Percentiles rank a stretch among this genome's conserved stretches.
Evolutionary conservation across 352 stramenopile genomes (phyloP).

Genomic region (Halophytophthora batemanensis): DNA sequence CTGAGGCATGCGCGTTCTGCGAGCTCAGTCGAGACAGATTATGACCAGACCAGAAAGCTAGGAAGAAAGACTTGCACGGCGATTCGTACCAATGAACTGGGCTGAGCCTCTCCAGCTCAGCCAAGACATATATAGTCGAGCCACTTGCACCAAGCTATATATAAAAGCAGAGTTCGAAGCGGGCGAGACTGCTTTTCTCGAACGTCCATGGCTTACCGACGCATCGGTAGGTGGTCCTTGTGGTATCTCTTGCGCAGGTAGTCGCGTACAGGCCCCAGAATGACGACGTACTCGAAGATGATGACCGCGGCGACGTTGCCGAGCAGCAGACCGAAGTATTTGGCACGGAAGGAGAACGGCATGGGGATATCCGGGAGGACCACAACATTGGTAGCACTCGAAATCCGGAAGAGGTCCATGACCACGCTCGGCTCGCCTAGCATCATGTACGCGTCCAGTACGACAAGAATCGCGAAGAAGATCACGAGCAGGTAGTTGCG

Average conservation of each 20-base stretch:
- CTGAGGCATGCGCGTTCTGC: too few species aligned
- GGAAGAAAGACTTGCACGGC: too few species aligned
- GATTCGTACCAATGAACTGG: too few species aligned
- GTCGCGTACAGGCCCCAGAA: constrained; percentile 32
- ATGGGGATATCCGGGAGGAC: constrained; percentile 34
- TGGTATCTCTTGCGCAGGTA: constrained; percentile 49
- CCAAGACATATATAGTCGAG: too few species aligned
- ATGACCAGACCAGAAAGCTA: too few species aligned
- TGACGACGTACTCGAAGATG: constrained; percentile 32
- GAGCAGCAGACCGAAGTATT: constrained; percentile 20
- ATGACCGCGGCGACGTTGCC: constrained; percentile 27
- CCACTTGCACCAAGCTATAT: too few species aligned
- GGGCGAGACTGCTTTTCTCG: too few species aligned
- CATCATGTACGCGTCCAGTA: constrained; percentile 19
- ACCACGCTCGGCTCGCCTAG: constrained; percentile 22
- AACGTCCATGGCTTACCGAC: constrained; percentile 19
- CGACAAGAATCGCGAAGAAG: constrained; percentile 19
- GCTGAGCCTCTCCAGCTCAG: too few species aligned
- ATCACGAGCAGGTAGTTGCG: constrained; percentile 28
- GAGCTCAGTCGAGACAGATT: too few species aligned
- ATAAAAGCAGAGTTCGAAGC: too few species aligned
- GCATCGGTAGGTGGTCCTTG: constrained; percentile 42
- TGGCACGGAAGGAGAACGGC: constrained; percentile 27
- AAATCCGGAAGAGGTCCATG: constrained; percentile 37
- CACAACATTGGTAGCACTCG: constrained; percentile 36